A percentile compares a stretch with the other conserved stretches of the same genome.
Conservation (phyloP, 306 rosid species). For the Sicyos edulis region DNA sequence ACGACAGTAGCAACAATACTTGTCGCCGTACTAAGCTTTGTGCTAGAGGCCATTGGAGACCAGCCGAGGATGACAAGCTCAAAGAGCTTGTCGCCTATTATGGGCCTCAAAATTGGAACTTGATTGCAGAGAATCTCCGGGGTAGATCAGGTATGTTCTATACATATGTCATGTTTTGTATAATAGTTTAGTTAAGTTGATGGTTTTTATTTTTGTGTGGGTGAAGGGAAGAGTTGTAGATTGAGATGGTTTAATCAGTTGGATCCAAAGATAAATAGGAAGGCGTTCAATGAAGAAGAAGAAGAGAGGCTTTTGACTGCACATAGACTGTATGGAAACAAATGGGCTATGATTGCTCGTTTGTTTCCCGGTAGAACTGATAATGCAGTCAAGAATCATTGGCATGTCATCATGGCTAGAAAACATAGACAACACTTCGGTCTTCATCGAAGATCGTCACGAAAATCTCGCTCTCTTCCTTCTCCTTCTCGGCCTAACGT, state of each 20-base stretch:
- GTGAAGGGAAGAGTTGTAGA: constrained; percentile 81
- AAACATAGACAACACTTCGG: constrained; percentile 57
- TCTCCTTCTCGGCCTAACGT: background rate
- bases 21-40: constrained; percentile 38
- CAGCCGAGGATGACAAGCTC: constrained; percentile 77
- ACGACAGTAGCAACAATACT: too few species aligned
- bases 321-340: too few species aligned
- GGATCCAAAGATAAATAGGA: constrained; percentile 72
- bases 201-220: background rate
- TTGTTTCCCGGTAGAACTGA: constrained; percentile 91
- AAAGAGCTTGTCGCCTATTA: constrained; percentile 68
- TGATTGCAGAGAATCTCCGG: constrained; percentile 61
- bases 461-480: constrained; percentile 27
- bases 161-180: too few species aligned
- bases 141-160: constrained; percentile 62
- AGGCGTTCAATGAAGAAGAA: constrained; percentile 66
- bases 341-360: constrained; percentile 42
- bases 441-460: constrained; percentile 35
- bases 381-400: constrained; percentile 90
- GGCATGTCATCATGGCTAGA: constrained; percentile 90
- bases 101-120: constrained; percentile 96
- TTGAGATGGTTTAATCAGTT: constrained; percentile 91
- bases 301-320: constrained; percentile 61
- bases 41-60: constrained; percentile 94
- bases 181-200: background rate